phyloP scores from a whole-genome alignment of 805 yeast species.

The Dipodascus geniculatus region DNA sequence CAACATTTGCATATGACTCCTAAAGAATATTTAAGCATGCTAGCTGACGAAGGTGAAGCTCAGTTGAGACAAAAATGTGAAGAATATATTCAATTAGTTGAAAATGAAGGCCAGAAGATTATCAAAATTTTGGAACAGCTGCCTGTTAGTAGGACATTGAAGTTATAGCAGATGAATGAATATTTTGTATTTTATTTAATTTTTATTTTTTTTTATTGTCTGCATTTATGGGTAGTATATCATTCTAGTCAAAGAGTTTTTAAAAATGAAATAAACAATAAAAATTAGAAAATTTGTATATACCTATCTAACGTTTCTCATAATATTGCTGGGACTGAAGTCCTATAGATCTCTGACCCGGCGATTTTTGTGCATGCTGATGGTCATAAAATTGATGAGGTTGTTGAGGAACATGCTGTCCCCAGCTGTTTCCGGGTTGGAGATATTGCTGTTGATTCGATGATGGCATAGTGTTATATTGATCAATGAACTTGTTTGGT shows the following conservation, averaged over 20 bases:
- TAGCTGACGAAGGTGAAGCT: slow-evolving; percentile 42
- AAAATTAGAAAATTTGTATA: neutral
- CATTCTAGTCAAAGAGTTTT: too few species aligned
- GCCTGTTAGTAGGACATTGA: neutral
- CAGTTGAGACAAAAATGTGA: slow-evolving; percentile 37
- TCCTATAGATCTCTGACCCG: neutral
- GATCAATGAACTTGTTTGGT: neutral
- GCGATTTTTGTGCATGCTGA: slow-evolving; percentile 1
- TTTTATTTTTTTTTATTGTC: neutral
- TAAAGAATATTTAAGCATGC: slow-evolving; percentile 52
- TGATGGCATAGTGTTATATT: neutral
- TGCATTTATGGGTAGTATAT: too few species aligned
- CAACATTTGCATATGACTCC: slow-evolving; percentile 58
- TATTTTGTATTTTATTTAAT: too few species aligned
- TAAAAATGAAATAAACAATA: neutral
- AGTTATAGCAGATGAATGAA: neutral
- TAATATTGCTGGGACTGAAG: slow-evolving; percentile 1
- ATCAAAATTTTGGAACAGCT: slow-evolving; percentile 25
- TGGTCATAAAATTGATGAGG: neutral
- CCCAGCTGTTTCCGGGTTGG: neutral
- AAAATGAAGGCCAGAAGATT: slow-evolving; percentile 40
- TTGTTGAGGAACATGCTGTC: neutral
- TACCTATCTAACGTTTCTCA: slow-evolving; percentile 1
- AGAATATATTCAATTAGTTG: slow-evolving; percentile 37
- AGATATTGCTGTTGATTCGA: neutral